Evolutionary conservation across 805 yeast species (phyloP).

Genomic region (Brettanomyces anomalus): DNA sequence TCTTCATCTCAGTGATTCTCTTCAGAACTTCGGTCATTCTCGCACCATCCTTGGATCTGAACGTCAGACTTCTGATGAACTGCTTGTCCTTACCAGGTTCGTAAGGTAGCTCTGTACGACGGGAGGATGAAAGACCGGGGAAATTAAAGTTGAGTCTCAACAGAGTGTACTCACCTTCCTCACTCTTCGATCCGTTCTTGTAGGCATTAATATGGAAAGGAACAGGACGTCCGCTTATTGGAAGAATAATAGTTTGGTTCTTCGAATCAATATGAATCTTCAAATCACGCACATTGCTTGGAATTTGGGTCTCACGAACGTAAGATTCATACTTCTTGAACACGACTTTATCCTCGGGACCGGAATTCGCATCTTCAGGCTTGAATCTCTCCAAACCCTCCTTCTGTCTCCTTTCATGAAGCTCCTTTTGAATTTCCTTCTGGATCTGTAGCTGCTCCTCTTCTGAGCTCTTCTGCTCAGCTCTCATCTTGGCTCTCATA

Average conservation of each 20-base stretch:
- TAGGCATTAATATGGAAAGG: conserved; percentile 94
- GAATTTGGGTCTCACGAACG: conserved; percentile 87
- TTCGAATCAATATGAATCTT: conserved; percentile 81
- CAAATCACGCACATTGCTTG: conserved; percentile 71
- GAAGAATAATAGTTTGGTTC: conserved; percentile 81
- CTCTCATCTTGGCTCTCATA: conserved; percentile 68
- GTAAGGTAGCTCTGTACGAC: conserved; percentile 77
- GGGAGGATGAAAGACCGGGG: conserved; percentile 60
- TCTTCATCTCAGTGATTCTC: conserved; percentile 85
- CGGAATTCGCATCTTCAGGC: conserved; percentile 64
- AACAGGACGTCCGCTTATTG: conserved; percentile 92
- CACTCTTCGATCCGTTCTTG: conserved; percentile 90
- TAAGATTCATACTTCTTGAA: conserved; percentile 93
- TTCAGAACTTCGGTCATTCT: conserved; percentile 85
- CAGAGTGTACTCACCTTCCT: conserved; percentile 92
- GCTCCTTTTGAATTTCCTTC: conserved; percentile 70
- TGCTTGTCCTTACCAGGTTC: conserved; percentile 83
- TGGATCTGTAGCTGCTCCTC: conserved; percentile 76
- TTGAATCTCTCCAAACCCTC: conserved; percentile 79
- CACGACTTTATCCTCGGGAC: conserved; percentile 54
- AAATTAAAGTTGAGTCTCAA: conserved; percentile 85
- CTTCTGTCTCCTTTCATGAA: conserved; percentile 78
- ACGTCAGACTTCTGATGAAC: conserved; percentile 77
- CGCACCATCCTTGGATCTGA: conserved; percentile 84
- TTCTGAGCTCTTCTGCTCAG: conserved; percentile 63